These are phyloP conservation scores for Colletotrichum sp. DNA, from an alignment of 2,329 filamentous ascomycete genomes.

Conservation along the genomic window DNA sequence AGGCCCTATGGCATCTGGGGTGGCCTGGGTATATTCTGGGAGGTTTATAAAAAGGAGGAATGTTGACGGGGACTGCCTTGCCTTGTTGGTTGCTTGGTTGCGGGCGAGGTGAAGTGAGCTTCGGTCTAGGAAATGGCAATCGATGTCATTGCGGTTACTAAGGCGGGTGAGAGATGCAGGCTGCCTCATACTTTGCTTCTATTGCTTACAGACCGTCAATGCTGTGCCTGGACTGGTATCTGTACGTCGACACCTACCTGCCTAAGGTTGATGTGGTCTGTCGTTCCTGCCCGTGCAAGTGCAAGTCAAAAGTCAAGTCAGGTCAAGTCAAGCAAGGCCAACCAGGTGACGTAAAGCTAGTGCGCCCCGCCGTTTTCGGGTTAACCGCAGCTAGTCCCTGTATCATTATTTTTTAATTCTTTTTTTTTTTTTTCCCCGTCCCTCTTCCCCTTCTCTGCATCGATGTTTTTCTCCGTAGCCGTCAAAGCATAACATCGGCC, in stretches of 20 bases:
- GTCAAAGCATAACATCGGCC: background rate
- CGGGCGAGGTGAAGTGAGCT: background rate
- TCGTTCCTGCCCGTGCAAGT: background rate
- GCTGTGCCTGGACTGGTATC: background rate
- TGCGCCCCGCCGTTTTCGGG: slow-evolving; percentile 4
- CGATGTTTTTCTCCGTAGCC: background rate
- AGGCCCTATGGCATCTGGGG: background rate
- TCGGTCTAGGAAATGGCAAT: background rate
- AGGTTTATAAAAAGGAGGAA: background rate
- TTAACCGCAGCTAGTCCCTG: background rate
- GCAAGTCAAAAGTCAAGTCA: background rate
- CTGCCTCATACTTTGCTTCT: background rate
- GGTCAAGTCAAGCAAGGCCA: background rate
- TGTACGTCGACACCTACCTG: background rate
- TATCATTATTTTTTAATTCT: background rate
- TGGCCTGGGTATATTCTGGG: background rate
- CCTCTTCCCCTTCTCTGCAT: background rate
- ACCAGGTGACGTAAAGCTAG: slow-evolving; percentile 16
- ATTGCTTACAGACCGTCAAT: background rate
- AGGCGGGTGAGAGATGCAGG: background rate
- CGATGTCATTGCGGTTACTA: background rate
- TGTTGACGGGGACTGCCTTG: background rate
- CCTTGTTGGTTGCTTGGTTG: background rate
- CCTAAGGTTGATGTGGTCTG: background rate
- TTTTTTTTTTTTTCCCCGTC: background rate